Evolutionary conservation across 179 eudicot species (phyloP).

Genomic region (Amaranthus tricolor): DNA sequence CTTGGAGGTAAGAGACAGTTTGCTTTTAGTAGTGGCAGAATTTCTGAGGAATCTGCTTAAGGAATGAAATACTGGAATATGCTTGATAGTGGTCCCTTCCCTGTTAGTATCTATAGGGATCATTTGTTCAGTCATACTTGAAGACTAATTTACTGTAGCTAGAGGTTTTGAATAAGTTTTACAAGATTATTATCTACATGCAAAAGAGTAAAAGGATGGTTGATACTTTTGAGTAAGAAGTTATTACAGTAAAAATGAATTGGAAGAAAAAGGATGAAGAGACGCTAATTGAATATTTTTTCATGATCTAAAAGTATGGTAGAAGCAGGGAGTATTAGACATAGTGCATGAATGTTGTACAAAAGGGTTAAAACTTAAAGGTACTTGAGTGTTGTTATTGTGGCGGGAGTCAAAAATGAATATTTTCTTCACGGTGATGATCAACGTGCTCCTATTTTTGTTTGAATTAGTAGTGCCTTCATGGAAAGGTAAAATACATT

Average conservation of each 20-base stretch:
- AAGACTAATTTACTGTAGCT: neutral
- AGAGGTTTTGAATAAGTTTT: neutral
- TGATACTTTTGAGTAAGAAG: neutral
- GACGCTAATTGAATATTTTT: neutral
- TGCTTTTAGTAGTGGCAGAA: neutral
- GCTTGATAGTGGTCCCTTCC: neutral
- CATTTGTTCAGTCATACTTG: neutral
- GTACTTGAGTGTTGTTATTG: neutral
- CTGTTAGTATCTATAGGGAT: neutral
- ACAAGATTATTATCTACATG: neutral
- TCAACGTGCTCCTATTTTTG: neutral
- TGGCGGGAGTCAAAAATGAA: neutral
- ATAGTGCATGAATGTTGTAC: neutral
- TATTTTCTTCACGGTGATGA: neutral
- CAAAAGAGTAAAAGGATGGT: neutral
- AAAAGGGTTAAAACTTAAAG: neutral
- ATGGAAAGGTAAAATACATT: neutral
- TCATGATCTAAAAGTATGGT: neutral
- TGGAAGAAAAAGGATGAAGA: neutral
- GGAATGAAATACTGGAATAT: neutral
- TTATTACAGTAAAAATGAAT: neutral
- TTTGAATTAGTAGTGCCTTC: neutral
- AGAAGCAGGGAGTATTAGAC: neutral
- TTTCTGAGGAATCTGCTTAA: neutral
- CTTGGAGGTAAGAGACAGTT: neutral